Evolutionary conservation across 2,329 filamentous ascomycete species (phyloP).

Genomic region (Paracoccidioides lutzii): DNA sequence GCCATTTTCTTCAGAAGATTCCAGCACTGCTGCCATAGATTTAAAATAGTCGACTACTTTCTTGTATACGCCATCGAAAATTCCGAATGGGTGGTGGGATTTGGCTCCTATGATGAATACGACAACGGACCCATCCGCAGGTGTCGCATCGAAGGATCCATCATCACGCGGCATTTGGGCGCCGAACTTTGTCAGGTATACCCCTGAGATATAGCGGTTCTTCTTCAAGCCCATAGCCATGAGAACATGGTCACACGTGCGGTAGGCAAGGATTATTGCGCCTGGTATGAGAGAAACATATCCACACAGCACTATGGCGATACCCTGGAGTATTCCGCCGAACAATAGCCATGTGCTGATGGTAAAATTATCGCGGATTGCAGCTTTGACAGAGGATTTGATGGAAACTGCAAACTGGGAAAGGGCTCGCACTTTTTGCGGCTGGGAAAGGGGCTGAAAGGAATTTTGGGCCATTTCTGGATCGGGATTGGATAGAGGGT

Average conservation of each 20-base stretch:
- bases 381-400: accelerated
- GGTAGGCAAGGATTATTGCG: not conserved
- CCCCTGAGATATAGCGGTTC: not conserved
- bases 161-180: not conserved
- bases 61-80: not conserved
- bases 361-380: not conserved
- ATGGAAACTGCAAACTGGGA: not conserved
- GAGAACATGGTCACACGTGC: not conserved
- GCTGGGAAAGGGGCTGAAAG: not conserved
- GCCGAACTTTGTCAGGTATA: not conserved
- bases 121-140: not conserved
- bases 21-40: not conserved
- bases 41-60: not conserved
- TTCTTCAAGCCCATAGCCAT: not conserved
- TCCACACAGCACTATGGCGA: not conserved
- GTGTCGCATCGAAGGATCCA: not conserved
- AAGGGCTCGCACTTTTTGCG: not conserved
- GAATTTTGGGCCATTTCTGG: not conserved
- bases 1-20: not conserved
- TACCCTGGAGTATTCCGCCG: not conserved
- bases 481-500: no score
- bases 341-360: not conserved
- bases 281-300: not conserved
- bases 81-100: not conserved
- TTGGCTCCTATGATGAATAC: not conserved